Conservation (phyloP, 139 green algal species). For the Chlorella vulgaris region DNA sequence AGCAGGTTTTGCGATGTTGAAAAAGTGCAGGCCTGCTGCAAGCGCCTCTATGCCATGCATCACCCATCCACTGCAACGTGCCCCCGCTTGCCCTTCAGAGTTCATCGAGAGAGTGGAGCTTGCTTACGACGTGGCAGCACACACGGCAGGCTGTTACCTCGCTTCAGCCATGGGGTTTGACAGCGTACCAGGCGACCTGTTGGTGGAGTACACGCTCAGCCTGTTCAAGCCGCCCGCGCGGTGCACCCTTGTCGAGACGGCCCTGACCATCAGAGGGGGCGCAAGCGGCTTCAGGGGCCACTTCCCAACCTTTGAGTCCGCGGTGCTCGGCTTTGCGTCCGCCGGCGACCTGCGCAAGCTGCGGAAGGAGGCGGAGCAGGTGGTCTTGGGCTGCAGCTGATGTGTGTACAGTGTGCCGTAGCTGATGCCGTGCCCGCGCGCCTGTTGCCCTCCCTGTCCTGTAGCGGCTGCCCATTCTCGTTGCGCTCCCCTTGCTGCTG, state of each 20-base stretch:
- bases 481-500: no score
- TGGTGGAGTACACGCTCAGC: slow-evolving; percentile 11
- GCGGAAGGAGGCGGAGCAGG: slow-evolving; percentile 33
- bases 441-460: no score
- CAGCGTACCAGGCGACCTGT: slow-evolving; percentile 46
- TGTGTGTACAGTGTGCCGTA: no score
- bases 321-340: slow-evolving; percentile 59
- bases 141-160: slow-evolving; percentile 43
- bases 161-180: slow-evolving; percentile 69
- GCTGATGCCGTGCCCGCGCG: no score
- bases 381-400: background rate
- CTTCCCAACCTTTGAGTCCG: slow-evolving; percentile 59
- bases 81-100: no score
- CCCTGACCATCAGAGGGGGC: slow-evolving; percentile 34
- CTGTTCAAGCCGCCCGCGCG: slow-evolving; percentile 40
- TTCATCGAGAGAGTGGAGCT: slow-evolving; percentile 77
- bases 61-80: no score
- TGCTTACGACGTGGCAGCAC: slow-evolving; percentile 45
- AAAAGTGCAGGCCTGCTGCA: no score
- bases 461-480: no score
- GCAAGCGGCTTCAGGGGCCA: slow-evolving; percentile 28
- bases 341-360: slow-evolving; percentile 44
- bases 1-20: background rate
- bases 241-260: slow-evolving; percentile 48
- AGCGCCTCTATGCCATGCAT: no score